These are phyloP conservation scores for Lithocarpus polystachyus DNA, from an alignment of 306 rosid species.

Conservation along the genomic window DNA sequence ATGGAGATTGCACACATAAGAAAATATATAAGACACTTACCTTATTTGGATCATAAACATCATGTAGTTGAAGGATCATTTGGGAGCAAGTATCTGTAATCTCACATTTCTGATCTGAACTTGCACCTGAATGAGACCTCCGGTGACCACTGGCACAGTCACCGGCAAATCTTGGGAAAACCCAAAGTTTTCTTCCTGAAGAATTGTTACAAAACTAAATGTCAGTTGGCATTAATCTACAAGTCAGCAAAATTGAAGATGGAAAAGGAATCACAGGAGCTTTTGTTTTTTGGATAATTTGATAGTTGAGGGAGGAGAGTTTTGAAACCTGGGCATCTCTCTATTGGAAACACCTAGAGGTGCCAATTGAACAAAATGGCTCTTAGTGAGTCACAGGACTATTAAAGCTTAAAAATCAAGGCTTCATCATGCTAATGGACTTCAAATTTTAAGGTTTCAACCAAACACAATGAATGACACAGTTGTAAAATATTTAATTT, in stretches of 20 bases:
- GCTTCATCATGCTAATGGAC: neutral
- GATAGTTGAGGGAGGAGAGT: too few species aligned
- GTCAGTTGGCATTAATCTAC: conserved; percentile 1
- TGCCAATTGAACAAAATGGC: too few species aligned
- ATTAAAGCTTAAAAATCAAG: neutral
- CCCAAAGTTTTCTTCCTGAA: conserved; percentile 90
- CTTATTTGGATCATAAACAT: conserved; percentile 94
- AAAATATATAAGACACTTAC: conserved; percentile 25
- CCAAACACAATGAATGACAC: neutral
- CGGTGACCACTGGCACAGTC: conserved; percentile 82
- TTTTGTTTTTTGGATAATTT: too few species aligned
- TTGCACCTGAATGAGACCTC: conserved; percentile 63
- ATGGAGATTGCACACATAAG: neutral
- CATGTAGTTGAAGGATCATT: conserved; percentile 97
- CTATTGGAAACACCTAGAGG: too few species aligned
- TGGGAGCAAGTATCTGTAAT: conserved; percentile 93
- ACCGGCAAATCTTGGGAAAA: conserved; percentile 88
- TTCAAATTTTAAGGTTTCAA: neutral
- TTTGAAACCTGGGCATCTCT: too few species aligned
- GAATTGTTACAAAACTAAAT: conserved; percentile 1
- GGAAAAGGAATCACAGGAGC: too few species aligned
- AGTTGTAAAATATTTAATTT: too few species aligned
- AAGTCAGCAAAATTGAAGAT: neutral
- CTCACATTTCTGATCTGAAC: conserved; percentile 72
- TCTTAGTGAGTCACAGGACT: neutral